A percentile compares a stretch with the other conserved stretches of the same genome.
Conservation (phyloP, 163 green algal species). For the Scenedesmus sp. region DNA sequence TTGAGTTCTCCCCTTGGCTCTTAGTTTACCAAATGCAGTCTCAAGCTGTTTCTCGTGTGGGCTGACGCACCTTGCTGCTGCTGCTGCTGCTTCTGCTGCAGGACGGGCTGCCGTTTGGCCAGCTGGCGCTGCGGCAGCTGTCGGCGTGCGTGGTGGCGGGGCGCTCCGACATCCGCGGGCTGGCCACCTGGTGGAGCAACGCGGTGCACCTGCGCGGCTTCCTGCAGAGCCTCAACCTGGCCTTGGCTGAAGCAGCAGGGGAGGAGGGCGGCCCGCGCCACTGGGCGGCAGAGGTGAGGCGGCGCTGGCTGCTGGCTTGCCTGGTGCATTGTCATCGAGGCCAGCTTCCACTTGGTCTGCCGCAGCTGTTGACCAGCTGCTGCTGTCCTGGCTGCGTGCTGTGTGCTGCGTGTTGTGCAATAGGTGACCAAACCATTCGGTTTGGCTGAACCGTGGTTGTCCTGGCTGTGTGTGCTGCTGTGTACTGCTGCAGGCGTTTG, state of each 20-base stretch:
- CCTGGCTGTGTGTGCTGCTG: background rate
- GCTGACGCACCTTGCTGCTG: background rate
- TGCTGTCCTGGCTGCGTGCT: no score
- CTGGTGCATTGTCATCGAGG: no score
- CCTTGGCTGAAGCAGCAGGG: conserved; percentile 33
- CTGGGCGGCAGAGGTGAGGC: conserved; percentile 48
- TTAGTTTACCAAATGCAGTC: no score
- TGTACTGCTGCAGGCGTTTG: conserved; percentile 40
- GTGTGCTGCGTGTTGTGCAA: background rate
- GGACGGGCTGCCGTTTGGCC: conserved; percentile 76
- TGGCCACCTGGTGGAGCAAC: conserved; percentile 75
- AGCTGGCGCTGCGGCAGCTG: conserved; percentile 68
- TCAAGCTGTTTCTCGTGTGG: background rate
- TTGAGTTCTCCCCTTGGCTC: background rate
- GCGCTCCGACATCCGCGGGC: conserved; percentile 52
- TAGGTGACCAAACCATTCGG: background rate
- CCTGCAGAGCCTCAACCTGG: conserved; percentile 59
- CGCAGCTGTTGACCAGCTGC: no score
- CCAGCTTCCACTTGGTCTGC: no score
- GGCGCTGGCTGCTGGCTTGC: background rate
- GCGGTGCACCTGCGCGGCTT: conserved; percentile 66
- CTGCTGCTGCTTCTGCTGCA: background rate
- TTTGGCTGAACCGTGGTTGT: background rate
- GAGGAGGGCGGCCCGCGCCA: background rate
- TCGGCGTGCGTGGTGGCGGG: conserved; percentile 40